Evolutionary conservation across 1,284 basidiomycete genomes (phyloP).

Genomic region (Moesziomyces globuligerus): DNA sequence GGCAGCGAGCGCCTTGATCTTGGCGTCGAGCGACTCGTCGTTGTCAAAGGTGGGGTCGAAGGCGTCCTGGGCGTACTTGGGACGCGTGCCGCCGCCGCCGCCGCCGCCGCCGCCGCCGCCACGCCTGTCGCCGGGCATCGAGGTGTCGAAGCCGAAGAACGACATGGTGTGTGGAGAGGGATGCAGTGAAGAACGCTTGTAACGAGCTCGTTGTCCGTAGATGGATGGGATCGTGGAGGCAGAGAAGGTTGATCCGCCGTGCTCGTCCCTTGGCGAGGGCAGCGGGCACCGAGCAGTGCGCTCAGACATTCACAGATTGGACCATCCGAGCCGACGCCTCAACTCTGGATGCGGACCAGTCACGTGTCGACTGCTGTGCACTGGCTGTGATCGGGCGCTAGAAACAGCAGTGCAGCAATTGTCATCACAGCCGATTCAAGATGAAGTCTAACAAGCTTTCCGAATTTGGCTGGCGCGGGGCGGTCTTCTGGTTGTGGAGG

Average conservation of each 20-base stretch:
- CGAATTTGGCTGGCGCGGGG: no score
- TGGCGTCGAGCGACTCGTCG: slow-evolving; percentile 60
- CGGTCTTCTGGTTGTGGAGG: slow-evolving; percentile 13
- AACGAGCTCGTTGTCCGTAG: no score
- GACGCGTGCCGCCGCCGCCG: slow-evolving; percentile 3
- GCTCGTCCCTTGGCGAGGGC: no score
- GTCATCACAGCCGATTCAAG: no score
- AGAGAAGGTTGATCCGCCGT: slow-evolving; percentile 3
- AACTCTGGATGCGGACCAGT: slow-evolving; percentile 2
- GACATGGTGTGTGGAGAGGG: slow-evolving; percentile 52
- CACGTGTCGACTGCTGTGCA: no score
- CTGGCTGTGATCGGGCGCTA: no score
- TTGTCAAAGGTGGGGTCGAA: slow-evolving; percentile 54
- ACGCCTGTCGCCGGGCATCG: slow-evolving; percentile 56
- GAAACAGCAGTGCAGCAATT: neutral
- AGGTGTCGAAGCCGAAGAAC: slow-evolving; percentile 67
- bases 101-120: no score
- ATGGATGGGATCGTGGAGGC: neutral
- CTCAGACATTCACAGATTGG: slow-evolving; percentile 26
- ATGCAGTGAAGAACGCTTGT: neutral
- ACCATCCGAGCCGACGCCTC: no score
- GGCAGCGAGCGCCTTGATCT: slow-evolving; percentile 70
- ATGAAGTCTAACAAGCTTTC: no score
- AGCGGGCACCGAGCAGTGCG: no score
- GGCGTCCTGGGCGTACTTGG: slow-evolving; percentile 24